Base-by-base conservation (phyloP, 1,284 basidiomycete genomes). In the Erythrobasidium hasegawianum region DNA sequence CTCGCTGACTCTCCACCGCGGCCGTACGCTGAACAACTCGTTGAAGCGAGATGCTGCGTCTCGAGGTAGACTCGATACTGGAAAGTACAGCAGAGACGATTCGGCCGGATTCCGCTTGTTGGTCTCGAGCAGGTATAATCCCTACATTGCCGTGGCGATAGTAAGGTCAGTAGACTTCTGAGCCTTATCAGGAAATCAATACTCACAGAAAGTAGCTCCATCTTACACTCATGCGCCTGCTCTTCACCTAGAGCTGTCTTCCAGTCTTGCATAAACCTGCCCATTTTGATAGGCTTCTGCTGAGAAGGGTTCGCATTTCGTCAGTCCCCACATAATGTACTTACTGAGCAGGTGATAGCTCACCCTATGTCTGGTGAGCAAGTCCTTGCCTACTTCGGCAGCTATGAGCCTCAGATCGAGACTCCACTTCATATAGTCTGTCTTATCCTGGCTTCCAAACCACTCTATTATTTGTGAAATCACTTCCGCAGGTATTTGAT, bases 41-140 rank as follows among this genome's bases (percentile, higher is more conserved):
- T 74, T 72, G 57, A 77, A 76, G 9, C 76, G 71, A 13, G 70
- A 69, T 2, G 73, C 72, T 22, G 76, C 73, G 3, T 74, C 72
- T 2, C 68, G 29, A 5, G 76, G 75, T 14, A 77, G 68, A 5
- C 66, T 61, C 18, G 72, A 70, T n/a, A 57, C 67, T 16, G 75
- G 73, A 41, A 72, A 74, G 67, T 69, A 73, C 49, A 74, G 71
- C 54, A 77, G 52, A 39, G 71, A 4, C 39, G 53, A 49, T 49
- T 22, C 43, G 4, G 43, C 43, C 5, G 43, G 22, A 18, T n/a
- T 33, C 16, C 57, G 47, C 43, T 59, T 61, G 20, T 55, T 24
- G 13, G 55, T 29, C 7, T 41, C 50, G 18, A 52, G 29, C n/a
- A 65, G 55, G 40, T 58, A 65, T 16, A 26, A 40, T 20, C 62